Base-by-base conservation (phyloP, 768 basidiomycete species). In the Boletus sensibilis region DNA sequence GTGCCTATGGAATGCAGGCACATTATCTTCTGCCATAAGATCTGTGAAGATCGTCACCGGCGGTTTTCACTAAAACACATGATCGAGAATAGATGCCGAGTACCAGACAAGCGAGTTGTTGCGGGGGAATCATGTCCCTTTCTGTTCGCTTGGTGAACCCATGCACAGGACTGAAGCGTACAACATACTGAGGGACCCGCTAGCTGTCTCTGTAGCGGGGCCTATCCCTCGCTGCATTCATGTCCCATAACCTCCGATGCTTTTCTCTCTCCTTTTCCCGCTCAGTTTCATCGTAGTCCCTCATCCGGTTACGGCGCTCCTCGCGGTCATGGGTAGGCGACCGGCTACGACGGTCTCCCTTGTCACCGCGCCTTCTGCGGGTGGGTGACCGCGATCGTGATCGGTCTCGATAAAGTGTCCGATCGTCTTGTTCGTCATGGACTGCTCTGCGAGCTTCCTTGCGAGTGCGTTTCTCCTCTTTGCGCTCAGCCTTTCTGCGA, bases 391-490 rank as follows among this genome's bases (percentile, higher is more conserved):
- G 73, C 13, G 77, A 77, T 38, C 72, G 75, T 37, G 72, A 67
- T 37, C 67, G 71, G 25, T 66, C 60, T 52, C 68, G 64, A 50
- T 54, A 56, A 52, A 58, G 66, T 45, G 61, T 33, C 45, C 66
- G 58, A 37, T 55, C 64, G 46, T 73, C 72, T 44, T 62, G 59
- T 29, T 67, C 71, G n/a, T 60, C 74, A 35, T 69, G 73, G 59
- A 68, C 69, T 55, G 72, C 67, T 52, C 74, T 75, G 53, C 74
- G 74, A 61, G 76, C 74, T 62, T 84, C 83, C 67, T 82, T 86
- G 56, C 74, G 77, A 6, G 75, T 77, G n/a, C 79, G 75, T 63
- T 80, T 85, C 70, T 82, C 82, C 63, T 83, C 86, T 66, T 82
- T 88, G 53, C 77, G 75, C 53, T 81, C 81, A 16, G 75, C 79